These are phyloP conservation scores for Volvariella surrecta DNA, from an alignment of 1,284 basidiomycete species.

Conservation along the genomic window DNA sequence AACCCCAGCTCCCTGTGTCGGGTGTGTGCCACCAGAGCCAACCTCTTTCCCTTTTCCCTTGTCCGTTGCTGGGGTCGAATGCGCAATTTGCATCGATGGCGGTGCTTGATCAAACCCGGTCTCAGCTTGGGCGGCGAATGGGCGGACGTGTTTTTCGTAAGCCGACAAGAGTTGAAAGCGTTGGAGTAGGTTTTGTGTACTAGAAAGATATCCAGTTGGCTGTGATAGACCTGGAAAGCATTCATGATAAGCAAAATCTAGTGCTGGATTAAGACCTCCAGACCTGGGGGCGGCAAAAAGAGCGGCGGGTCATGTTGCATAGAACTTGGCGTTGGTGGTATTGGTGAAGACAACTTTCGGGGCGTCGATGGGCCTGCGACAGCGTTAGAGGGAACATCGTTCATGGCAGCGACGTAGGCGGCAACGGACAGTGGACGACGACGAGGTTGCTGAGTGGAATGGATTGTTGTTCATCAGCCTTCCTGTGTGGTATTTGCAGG, in stretches of 20 bases:
- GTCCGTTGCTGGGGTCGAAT: slow-evolving; percentile 21
- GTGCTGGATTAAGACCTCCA: slow-evolving; percentile 7
- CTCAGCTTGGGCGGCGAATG: slow-evolving; percentile 22
- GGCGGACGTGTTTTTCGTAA: slow-evolving; percentile 70
- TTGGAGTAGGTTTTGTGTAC: slow-evolving; percentile 67
- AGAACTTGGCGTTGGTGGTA: slow-evolving; percentile 13
- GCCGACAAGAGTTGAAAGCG: slow-evolving; percentile 59
- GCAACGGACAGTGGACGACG: slow-evolving; percentile 12
- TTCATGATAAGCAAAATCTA: slow-evolving; percentile 1
- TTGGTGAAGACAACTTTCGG: slow-evolving; percentile 15
- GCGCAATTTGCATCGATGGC: slow-evolving; percentile 7
- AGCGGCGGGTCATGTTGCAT: slow-evolving; percentile 19
- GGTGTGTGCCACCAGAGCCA: slow-evolving; percentile 12
- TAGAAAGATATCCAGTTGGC: slow-evolving; percentile 43
- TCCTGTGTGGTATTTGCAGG: not conserved
- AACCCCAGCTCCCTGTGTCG: slow-evolving; percentile 31
- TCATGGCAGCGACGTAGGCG: slow-evolving; percentile 18
- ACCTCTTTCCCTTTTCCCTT: slow-evolving; percentile 60
- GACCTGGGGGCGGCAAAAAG: slow-evolving; percentile 39
- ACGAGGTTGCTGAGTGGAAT: slow-evolving; percentile 11
- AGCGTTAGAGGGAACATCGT: slow-evolving; percentile 26
- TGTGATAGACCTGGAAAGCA: slow-evolving; percentile 30
- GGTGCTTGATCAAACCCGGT: slow-evolving; percentile 15
- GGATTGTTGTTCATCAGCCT: slow-evolving; percentile 11
- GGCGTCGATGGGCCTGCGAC: slow-evolving; percentile 33